Conservation (phyloP, 176 grass and related monocot genomes). For the Neostapfia colusana region DNA sequence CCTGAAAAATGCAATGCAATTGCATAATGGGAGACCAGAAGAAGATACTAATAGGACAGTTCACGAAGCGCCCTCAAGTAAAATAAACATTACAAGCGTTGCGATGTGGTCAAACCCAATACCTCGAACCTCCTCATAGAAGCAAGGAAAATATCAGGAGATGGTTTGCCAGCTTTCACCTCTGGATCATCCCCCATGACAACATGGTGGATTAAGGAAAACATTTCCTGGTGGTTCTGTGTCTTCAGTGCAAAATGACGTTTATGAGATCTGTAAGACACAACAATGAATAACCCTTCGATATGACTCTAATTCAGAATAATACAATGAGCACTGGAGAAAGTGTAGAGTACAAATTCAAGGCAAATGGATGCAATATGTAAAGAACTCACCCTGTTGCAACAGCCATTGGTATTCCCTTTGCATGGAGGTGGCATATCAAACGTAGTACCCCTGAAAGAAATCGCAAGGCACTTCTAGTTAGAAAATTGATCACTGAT, state of each 20-base stretch:
- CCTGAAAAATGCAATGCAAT: conserved; percentile 43
- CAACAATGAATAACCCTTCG: not conserved
- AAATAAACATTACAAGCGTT: not conserved
- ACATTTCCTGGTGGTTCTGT: conserved; percentile 81
- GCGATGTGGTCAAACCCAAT: conserved; percentile 5
- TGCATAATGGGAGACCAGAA: not conserved
- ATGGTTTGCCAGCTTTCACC: conserved; percentile 86
- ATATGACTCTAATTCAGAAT: conserved; percentile 14
- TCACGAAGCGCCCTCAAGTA: conserved; percentile 5
- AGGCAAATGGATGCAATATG: not conserved
- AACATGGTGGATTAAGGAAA: conserved; percentile 79
- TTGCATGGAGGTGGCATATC: conserved; percentile 74
- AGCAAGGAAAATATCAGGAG: conserved; percentile 92
- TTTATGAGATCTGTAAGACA: conserved; percentile 64
- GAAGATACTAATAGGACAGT: conserved; percentile 6
- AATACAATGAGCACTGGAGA: not conserved
- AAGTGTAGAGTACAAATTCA: not conserved
- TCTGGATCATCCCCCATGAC: conserved; percentile 88
- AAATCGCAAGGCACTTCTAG: not conserved
- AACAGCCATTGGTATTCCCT: conserved; percentile 73
- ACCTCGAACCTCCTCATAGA: conserved; percentile 82
- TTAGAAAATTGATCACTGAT: conserved; percentile 1
- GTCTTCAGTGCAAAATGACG: conserved; percentile 86
- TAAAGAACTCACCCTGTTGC: conserved; percentile 65
- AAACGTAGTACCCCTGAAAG: conserved; percentile 64